Evolutionary conservation across 805 yeast species (phyloP).

Genomic region (Lipomyces yamanashiensis): DNA sequence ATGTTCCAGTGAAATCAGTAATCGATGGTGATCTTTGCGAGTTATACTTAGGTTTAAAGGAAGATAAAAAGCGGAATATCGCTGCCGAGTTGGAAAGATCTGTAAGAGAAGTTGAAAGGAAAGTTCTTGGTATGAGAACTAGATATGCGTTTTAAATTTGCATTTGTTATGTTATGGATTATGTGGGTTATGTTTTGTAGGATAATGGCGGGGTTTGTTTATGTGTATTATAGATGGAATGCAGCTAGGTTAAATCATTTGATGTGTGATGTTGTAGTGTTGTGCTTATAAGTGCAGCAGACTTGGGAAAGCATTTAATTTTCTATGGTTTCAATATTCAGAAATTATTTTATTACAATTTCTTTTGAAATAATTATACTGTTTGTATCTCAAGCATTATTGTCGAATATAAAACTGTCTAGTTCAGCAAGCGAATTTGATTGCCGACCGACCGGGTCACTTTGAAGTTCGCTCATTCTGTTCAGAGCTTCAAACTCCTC

Average conservation of each 20-base stretch:
- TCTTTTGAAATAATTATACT: too few species aligned
- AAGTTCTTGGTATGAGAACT: constrained; percentile 43
- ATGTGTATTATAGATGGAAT: neutral
- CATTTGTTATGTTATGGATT: neutral
- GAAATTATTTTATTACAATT: too few species aligned
- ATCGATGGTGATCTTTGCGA: constrained; percentile 91
- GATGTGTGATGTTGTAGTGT: too few species aligned
- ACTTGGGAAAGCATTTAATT: too few species aligned
- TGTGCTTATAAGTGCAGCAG: too few species aligned
- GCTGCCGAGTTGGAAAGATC: constrained; percentile 45
- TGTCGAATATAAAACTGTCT: too few species aligned
- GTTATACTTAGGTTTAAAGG: constrained; percentile 47
- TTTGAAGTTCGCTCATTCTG: too few species aligned
- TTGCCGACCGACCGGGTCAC: too few species aligned
- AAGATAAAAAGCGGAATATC: constrained; percentile 38
- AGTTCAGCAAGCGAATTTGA: too few species aligned
- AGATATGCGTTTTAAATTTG: constrained; percentile 35
- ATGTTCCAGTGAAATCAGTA: constrained; percentile 74
- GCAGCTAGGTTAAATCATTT: neutral
- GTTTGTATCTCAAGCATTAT: too few species aligned
- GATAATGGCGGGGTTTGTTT: neutral
- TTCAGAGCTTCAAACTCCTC: too few species aligned
- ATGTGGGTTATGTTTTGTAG: neutral
- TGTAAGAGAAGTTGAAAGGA: constrained; percentile 43
- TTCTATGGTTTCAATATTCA: too few species aligned